phyloP scores from a whole-genome alignment of 1,284 basidiomycete species.

The Agroathelia rolfsii region DNA sequence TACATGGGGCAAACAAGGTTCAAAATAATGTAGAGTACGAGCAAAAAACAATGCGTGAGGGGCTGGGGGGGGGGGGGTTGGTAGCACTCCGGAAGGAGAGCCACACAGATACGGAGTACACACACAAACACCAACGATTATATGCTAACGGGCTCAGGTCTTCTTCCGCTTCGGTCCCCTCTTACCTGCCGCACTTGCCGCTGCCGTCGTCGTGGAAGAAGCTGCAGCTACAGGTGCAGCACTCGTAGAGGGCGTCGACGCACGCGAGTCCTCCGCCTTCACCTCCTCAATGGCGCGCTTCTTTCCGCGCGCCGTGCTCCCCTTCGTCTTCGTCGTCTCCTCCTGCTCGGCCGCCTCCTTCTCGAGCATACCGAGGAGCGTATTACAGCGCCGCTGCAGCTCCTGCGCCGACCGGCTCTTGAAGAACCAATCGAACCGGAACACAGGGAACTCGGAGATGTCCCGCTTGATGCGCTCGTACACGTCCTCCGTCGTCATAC shows the following conservation, averaged over 20 bases:
- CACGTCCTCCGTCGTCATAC: slow-evolving; percentile 85
- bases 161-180: too few species aligned
- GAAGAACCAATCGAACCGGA: slow-evolving; percentile 99
- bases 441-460: slow-evolving; percentile 92
- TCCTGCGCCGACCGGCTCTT: slow-evolving; percentile 91
- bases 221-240: slow-evolving; percentile 26
- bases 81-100: too few species aligned
- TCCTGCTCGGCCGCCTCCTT: slow-evolving; percentile 68
- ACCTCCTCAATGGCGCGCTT: slow-evolving; percentile 61
- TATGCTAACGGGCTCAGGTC: too few species aligned
- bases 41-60: too few species aligned
- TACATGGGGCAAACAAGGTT: too few species aligned
- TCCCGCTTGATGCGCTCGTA: slow-evolving; percentile 96
- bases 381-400: slow-evolving; percentile 83
- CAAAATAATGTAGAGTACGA: too few species aligned
- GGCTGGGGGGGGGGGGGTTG: too few species aligned
- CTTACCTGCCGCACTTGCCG: too few species aligned
- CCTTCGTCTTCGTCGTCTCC: slow-evolving; percentile 56
- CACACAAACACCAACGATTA: too few species aligned
- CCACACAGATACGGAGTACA: too few species aligned
- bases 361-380: slow-evolving; percentile 83
- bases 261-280: slow-evolving; percentile 48
- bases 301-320: slow-evolving; percentile 55
- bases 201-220: too few species aligned
- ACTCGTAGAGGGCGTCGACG: slow-evolving; percentile 44